Conservation (phyloP, 371 early-diverging fungal genomes). For the Mortierella sp. region DNA sequence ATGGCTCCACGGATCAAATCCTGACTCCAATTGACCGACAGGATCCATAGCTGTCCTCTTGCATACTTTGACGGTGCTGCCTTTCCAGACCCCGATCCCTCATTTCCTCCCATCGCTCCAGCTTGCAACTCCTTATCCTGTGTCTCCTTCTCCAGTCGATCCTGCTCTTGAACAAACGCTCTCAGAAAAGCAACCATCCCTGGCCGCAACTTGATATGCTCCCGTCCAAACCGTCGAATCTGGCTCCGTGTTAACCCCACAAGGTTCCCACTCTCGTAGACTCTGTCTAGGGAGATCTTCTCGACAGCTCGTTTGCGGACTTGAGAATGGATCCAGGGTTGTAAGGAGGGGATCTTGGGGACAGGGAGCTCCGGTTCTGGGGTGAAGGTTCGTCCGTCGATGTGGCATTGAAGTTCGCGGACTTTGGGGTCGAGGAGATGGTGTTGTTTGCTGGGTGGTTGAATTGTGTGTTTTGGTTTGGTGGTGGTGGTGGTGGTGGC, state of each 20-base stretch:
- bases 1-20: conserved; percentile 55
- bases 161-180: conserved; percentile 37
- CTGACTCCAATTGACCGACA: conserved; percentile 55
- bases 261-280: conserved; percentile 52
- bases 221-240: conserved; percentile 49
- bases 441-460: conserved; percentile 15
- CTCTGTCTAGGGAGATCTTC: conserved; percentile 40
- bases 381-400: conserved; percentile 43
- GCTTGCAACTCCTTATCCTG: background rate
- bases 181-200: conserved; percentile 39
- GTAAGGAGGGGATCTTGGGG: conserved; percentile 40
- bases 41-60: conserved; percentile 41
- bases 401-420: conserved; percentile 37
- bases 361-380: conserved; percentile 41
- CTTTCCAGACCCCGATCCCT: background rate
- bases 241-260: conserved; percentile 36
- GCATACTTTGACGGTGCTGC: background rate
- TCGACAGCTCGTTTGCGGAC: conserved; percentile 49
- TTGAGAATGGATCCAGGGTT: conserved; percentile 53
- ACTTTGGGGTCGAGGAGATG: conserved; percentile 31
- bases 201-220: conserved; percentile 32
- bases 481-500: background rate
- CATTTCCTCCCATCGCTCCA: background rate
- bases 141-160: conserved; percentile 12
- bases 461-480: background rate